Evolutionary conservation across 306 rosid species (phyloP).

Genomic region (Coriaria nepalensis): DNA sequence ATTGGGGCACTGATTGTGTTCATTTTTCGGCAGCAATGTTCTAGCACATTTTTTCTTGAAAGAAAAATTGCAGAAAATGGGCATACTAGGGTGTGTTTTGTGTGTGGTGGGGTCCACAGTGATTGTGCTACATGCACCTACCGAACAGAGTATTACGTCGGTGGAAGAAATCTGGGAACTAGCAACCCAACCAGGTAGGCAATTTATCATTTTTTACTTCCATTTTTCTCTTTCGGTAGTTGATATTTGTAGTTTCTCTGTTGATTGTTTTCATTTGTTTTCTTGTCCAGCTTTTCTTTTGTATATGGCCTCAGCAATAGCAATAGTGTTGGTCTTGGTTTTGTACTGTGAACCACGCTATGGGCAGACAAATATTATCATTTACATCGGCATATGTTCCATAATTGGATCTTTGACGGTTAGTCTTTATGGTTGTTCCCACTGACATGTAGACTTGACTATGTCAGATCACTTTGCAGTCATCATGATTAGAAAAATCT

Average conservation of each 20-base stretch:
- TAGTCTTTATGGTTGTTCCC: slow-evolving; percentile 14
- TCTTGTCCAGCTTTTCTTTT: slow-evolving; percentile 53
- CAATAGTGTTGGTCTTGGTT: slow-evolving; percentile 45
- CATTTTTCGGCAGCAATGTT: slow-evolving; percentile 45
- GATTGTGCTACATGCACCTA: slow-evolving; percentile 75
- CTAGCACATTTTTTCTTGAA: slow-evolving; percentile 73
- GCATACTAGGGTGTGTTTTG: slow-evolving; percentile 75
- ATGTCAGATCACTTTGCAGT: too few relatives aligned
- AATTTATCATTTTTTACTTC: slow-evolving; percentile 3
- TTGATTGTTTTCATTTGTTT: slow-evolving; percentile 2
- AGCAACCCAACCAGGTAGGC: slow-evolving; percentile 71
- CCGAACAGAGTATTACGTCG: slow-evolving; percentile 42
- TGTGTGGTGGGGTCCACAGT: slow-evolving; percentile 65
- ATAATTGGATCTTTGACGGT: slow-evolving; percentile 76
- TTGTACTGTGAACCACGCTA: slow-evolving; percentile 59
- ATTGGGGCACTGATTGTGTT: neutral
- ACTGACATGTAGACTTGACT: neutral
- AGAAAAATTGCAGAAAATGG: slow-evolving; percentile 78
- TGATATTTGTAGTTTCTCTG: slow-evolving; percentile 1
- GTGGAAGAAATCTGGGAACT: slow-evolving; percentile 66
- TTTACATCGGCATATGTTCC: slow-evolving; percentile 71
- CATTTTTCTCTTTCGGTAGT: neutral
- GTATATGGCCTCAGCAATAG: slow-evolving; percentile 56
- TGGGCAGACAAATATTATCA: slow-evolving; percentile 65
- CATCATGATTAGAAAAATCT: too few relatives aligned